Base-by-base conservation (phyloP, 768 basidiomycete species). In the Sporobolomyces phaffii region DNA sequence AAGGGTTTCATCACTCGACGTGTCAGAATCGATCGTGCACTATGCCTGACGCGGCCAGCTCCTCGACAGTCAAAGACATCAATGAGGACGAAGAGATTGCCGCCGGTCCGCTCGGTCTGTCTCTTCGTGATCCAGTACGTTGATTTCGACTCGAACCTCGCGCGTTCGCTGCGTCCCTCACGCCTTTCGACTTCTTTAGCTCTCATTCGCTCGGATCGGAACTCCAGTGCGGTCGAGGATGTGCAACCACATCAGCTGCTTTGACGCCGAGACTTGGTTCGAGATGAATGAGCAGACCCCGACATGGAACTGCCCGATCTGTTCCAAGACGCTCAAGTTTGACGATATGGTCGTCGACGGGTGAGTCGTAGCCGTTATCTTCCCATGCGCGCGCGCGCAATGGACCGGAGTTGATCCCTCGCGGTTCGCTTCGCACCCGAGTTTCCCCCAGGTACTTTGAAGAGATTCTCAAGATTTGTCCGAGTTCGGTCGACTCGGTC, bases 241-340 rank as follows among this genome's bases (percentile, higher is more conserved):
- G 65, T 98, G 96, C 75, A 85, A 88, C 41, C 96, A 98, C 78
- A 80, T 89, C 10, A 89, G 92, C 73, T 99, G 96, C 77, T 99
- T 98, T 78, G 96, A 99, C 78, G 92, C 92, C 0, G 82, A 82
- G 22, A 90, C 89, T 44, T 99, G 92, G 92, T 90, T 88, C 75
- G 87, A 87, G 7, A 85, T 94, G 76, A 98, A 96, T 85, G 90
- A 94, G 75, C 87, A 90, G 79, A 97, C 92, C 13, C 96, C 94
- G 3, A 92, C 91, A 34, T 99, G 90, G 88, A 78, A 87, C 50
- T 98, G 96, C 78, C 94, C 96, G 31, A 87, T 91, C 47, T 98
- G 96, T 78, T 90, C 91, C 76, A 86, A 84, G 74, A 80, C 82
- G 50, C 77, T 99, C 59, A 84, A 86, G 69, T 79, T 84, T 24